Base-by-base conservation (phyloP, 2,329 filamentous ascomycete species). In the Beauveria pseudobassiana region DNA sequence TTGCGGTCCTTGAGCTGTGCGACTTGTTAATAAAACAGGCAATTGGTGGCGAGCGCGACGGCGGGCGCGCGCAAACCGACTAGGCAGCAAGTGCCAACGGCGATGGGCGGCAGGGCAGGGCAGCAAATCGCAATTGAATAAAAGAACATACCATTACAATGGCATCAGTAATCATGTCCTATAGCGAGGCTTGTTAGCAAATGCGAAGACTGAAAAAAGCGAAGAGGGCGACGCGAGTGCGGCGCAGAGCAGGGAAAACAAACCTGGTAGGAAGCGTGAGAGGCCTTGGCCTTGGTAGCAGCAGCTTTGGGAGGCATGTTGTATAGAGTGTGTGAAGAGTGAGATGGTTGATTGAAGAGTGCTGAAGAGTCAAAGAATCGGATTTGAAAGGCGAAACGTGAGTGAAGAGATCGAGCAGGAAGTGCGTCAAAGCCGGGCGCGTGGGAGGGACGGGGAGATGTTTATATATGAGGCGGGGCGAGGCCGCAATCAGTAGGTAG, bases 121-220 rank as follows among this genome's bases (percentile, higher is more conserved):
- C 16, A 54, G 51, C 18, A 38, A 50, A 43, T 22, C 46, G 22
- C 70, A 68, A 68, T 67, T 59, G 65, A 68, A 64, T 24, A 26
- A 6, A 43, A 26, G 12, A 6, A 80, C 78, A 73, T 85, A 86
- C 83, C 75, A 80, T 78, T 71, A 84, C 73, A 71, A 86, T 86
- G 60, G 82, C 83, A 72, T 86, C 82, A 59, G 78, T 83, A 71
- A 86, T 86, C 83, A 86, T 86, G 70, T 84, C 82, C 83, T 86
- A 64, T 42, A 65, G 42, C 2, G 3, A 38, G 70, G 81, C 16
- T 73, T 80, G 77, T 66, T 38, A 58, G 22, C 20, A 46, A 51
- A 40, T 34, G 6, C 22, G 14, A 38, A 38, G 34, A 38, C 14
- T 3, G 67, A 53, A 56, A 62, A 50, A 54, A 54, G 63, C 38